Conservation (phyloP, 352 stramenopile species). For the Phytophthora nicotianae region DNA sequence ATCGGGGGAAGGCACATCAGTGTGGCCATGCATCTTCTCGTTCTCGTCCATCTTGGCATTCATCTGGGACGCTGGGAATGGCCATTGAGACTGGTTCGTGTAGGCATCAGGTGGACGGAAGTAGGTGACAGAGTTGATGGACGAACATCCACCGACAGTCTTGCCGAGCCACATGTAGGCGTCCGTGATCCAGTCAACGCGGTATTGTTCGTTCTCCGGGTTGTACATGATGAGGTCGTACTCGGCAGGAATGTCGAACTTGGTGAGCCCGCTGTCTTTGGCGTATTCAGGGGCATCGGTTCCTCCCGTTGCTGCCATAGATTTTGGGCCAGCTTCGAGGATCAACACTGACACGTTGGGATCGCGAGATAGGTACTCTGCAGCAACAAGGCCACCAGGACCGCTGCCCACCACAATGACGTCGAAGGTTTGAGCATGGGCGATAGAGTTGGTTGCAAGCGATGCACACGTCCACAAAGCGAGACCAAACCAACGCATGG, state of each 20-base stretch:
- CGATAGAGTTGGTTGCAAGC: conserved; percentile 3
- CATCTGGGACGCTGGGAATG: conserved; percentile 61
- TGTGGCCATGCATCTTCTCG: conserved; percentile 50
- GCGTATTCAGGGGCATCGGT: conserved; percentile 55
- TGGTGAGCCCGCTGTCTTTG: conserved; percentile 40
- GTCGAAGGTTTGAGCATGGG: conserved; percentile 42
- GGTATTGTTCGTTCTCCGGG: conserved; percentile 46
- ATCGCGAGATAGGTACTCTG: conserved; percentile 64
- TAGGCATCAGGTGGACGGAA: conserved; percentile 69
- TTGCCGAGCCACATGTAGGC: conserved; percentile 70
- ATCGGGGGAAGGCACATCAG: conserved; percentile 54
- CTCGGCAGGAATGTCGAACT: conserved; percentile 74
- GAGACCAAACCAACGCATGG: conserved; percentile 8
- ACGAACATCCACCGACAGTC: conserved; percentile 78
- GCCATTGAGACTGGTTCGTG: conserved; percentile 51
- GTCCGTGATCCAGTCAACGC: conserved; percentile 51
- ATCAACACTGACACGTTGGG: conserved; percentile 55
- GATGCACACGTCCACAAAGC: background rate
- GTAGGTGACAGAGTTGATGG: conserved; percentile 88
- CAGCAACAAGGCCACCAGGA: conserved; percentile 57
- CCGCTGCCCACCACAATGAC: conserved; percentile 60
- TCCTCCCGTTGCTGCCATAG: conserved; percentile 52
- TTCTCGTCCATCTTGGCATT: conserved; percentile 62
- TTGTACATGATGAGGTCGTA: conserved; percentile 62
- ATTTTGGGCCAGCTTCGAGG: conserved; percentile 58